Percentiles rank a stretch among this genome's conserved stretches.
Evolutionary conservation across 768 basidiomycete genomes (phyloP).

Genomic region (Russula foetens): DNA sequence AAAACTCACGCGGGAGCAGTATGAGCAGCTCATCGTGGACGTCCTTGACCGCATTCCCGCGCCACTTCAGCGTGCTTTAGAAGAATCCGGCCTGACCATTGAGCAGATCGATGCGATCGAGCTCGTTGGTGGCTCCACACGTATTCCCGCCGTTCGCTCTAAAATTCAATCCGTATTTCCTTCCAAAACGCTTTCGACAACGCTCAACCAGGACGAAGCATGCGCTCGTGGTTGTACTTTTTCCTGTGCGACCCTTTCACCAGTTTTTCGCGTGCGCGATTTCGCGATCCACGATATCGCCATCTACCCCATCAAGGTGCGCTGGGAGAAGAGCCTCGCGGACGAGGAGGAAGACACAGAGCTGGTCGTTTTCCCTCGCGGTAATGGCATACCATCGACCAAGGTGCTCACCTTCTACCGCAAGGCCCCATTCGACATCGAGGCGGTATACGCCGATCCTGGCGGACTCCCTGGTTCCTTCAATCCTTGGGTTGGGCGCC

Average conservation of each 20-base stretch:
- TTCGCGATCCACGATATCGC: slow-evolving; percentile 85
- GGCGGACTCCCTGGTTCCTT: slow-evolving; percentile 61
- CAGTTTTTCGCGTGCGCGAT: slow-evolving; percentile 95
- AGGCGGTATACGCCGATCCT: slow-evolving; percentile 77
- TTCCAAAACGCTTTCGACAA: slow-evolving; percentile 79
- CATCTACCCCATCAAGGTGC: slow-evolving; percentile 83
- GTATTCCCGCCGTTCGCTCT: slow-evolving; percentile 85
- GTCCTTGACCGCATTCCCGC: slow-evolving; percentile 69
- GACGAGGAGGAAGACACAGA: slow-evolving; percentile 89
- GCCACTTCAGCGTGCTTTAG: slow-evolving; percentile 73
- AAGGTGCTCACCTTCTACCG: slow-evolving; percentile 95
- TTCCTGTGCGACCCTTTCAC: slow-evolving; percentile 93
- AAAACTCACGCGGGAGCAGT: slow-evolving; percentile 71
- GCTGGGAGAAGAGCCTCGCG: slow-evolving; percentile 67
- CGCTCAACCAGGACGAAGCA: slow-evolving; percentile 97
- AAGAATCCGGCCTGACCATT: slow-evolving; percentile 68
- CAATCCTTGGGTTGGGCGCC: slow-evolving; percentile 79
- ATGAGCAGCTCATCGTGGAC: slow-evolving; percentile 69
- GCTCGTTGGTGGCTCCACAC: slow-evolving; percentile 89
- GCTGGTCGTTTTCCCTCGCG: slow-evolving; percentile 80
- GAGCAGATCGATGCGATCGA: slow-evolving; percentile 89
- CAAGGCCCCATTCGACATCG: slow-evolving; percentile 79
- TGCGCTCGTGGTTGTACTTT: slow-evolving; percentile 95
- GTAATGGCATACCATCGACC: slow-evolving; percentile 84
- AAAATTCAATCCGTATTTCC: slow-evolving; percentile 79